Conservation (phyloP, 305 asterid genomes). For the Fraxinus nigra region DNA sequence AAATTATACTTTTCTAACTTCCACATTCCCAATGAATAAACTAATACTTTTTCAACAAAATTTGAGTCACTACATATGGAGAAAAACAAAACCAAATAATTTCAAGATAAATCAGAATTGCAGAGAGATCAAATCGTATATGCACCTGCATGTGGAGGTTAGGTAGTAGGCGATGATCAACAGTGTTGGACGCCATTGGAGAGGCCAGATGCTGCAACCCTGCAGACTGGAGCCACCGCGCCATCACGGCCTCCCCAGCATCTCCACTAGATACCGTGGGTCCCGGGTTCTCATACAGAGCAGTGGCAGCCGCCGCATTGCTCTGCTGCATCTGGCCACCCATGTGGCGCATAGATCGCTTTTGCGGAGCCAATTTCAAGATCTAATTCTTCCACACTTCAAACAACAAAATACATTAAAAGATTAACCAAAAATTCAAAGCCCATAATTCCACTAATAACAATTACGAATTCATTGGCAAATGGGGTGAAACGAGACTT, state of each 20-base stretch:
- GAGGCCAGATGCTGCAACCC: slow-evolving; percentile 65
- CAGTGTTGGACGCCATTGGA: slow-evolving; percentile 44
- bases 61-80: not conserved
- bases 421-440: slow-evolving; percentile 6
- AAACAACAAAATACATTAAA: slow-evolving; percentile 14
- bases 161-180: slow-evolving; percentile 43
- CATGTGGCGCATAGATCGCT: slow-evolving; percentile 94
- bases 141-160: slow-evolving; percentile 48
- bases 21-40: not conserved
- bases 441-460: slow-evolving; percentile 1
- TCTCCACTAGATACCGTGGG: slow-evolving; percentile 72
- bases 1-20: not conserved
- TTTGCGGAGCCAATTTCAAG: slow-evolving; percentile 97
- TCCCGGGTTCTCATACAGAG: slow-evolving; percentile 86
- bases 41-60: not conserved
- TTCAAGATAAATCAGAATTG: not conserved
- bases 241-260: slow-evolving; percentile 96
- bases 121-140: not conserved
- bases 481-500: slow-evolving; percentile 2
- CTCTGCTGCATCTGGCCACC: slow-evolving; percentile 99
- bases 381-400: slow-evolving; percentile 53
- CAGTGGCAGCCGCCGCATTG: slow-evolving; percentile 80
- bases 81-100: not conserved
- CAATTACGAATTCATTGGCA: not conserved
- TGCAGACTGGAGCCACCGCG: slow-evolving; percentile 68